Base-by-base conservation (phyloP, 2,329 filamentous ascomycete genomes). In the Colletotrichum ledebouriae region DNA sequence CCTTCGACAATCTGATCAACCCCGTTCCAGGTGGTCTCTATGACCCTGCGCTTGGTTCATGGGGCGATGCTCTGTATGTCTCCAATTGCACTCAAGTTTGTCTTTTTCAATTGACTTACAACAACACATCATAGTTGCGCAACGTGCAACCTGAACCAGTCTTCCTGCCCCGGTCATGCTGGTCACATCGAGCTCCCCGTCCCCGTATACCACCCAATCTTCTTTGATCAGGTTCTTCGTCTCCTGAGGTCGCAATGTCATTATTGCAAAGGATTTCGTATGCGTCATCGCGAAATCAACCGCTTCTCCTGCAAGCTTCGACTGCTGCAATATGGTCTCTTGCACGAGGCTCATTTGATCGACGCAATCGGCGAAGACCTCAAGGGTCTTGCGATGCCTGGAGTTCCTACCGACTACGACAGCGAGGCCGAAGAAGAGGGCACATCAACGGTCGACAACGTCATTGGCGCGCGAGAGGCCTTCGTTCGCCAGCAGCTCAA, bases 181-280 rank as follows among this genome's bases (percentile, higher is more conserved):
- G 97, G 96, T 60, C 96, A 99, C 77, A 97, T 99, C 78, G 94
- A 98, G 74, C 89, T 99, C 12, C 94, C 96, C 13, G 91, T 94
- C 12, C 93, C 93, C 53, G 93, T 98, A 59, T 99, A 98, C 78
- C 95, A 99, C 79, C 93, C 95, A n/a, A 92, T 94, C 2, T 98
- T 98, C 76, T 92, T 99, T 85, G 94, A 98, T 77, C 94, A 98
- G 78, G 87, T 94, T 59, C 88, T 97, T 71, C 91, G 93, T 50
- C 85, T 99, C 52, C 86, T 99, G 20, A 90, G 94, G 73, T 92
- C 93, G 61, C 92, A 95, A 79, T 99, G 96, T 78, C 87, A 91
- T 68, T 98, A 97, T 82, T 99, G 97, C 81, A 91, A 94, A 76
- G 89, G 90, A 65, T 90, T 99, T 73, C 93, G 92, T 76, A 86